Base-by-base conservation (phyloP, 2,329 filamentous ascomycete species). In the Hirsutella thompsonii region DNA sequence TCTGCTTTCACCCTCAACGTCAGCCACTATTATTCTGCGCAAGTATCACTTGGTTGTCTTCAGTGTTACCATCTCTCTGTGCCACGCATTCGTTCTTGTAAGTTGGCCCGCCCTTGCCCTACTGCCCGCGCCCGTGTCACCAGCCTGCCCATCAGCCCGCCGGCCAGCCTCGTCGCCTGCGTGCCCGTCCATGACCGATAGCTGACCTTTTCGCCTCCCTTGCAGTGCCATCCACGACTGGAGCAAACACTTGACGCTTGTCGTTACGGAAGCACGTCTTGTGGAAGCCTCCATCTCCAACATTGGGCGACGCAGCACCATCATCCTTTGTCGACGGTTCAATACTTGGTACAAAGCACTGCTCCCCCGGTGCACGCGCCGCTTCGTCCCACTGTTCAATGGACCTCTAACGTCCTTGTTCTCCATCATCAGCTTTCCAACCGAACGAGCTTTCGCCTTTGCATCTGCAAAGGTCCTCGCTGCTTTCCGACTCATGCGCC, bases 31-130 rank as follows among this genome's bases (percentile, higher is more conserved):
- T 55, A 49, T 59, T 63, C 56, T 55, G 55, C 54, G 45, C 47
- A 55, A 62, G 55, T 62, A 64, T 61, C 49, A 53, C 56, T 64
- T 62, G 57, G 53, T 52, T 56, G 52, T 56, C 42, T 52, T 52
- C 51, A 60, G 53, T 55, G 49, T 54, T 57, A 56, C 58, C 55
- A 44, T 49, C 49, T 49, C 46, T 47, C 44, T 47, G 46, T 50
- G 49, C 52, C 55, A 48, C 52, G 51, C 61, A 48, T 52, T 60
- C 54, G 47, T 60, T 59, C 47, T 49, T 53, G 54, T 62, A 56
- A 52, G 52, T 48, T 32, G 39, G 39, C 43, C 41, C 44, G 33
- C 26, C 42, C 8, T 33, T 5, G 11, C 18, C 18, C 32, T 21
- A 4, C 10, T 8, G 20, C 16, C 21, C 5, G 16, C 18, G 13